phyloP scores from a whole-genome alignment of 179 eudicot genomes.

The Vitellaria paradoxa region DNA sequence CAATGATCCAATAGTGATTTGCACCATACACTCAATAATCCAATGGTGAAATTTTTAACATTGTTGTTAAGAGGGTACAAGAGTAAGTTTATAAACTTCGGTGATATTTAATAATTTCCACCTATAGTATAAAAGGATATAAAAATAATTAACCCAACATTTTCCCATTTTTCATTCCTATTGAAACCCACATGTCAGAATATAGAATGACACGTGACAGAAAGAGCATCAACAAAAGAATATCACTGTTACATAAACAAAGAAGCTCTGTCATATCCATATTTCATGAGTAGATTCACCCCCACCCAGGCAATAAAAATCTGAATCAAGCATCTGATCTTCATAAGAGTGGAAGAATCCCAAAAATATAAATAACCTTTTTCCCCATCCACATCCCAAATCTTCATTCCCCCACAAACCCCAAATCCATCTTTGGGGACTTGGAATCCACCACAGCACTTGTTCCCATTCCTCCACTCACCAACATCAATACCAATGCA shows the following conservation, averaged over 20 bases:
- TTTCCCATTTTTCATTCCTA: too few relatives aligned
- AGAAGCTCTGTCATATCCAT: not conserved
- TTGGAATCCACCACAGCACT: conserved; percentile 19
- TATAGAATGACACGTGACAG: conserved; percentile 8
- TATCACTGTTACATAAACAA: conserved; percentile 7
- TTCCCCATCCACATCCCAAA: conserved; percentile 11
- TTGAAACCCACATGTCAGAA: not conserved
- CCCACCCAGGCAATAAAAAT: not conserved
- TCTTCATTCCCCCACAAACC: conserved; percentile 20
- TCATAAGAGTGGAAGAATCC: conserved; percentile 11
- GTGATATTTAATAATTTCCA: too few relatives aligned
- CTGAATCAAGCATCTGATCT: conserved; percentile 1
- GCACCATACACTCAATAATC: too few relatives aligned
- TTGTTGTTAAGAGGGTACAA: too few relatives aligned
- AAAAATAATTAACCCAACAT: too few relatives aligned
- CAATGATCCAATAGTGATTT: too few relatives aligned
- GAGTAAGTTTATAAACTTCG: too few relatives aligned
- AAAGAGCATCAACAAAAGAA: not conserved
- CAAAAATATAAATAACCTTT: not conserved
- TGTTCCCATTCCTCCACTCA: conserved; percentile 11
- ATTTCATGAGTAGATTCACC: conserved; percentile 8
- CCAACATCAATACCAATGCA: not conserved
- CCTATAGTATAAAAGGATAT: too few relatives aligned
- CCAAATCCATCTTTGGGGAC: conserved; percentile 20
- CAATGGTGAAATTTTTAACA: too few relatives aligned